Conservation (phyloP, 495 filamentous ascomycete genomes). For the Cairneyella variabilis region DNA sequence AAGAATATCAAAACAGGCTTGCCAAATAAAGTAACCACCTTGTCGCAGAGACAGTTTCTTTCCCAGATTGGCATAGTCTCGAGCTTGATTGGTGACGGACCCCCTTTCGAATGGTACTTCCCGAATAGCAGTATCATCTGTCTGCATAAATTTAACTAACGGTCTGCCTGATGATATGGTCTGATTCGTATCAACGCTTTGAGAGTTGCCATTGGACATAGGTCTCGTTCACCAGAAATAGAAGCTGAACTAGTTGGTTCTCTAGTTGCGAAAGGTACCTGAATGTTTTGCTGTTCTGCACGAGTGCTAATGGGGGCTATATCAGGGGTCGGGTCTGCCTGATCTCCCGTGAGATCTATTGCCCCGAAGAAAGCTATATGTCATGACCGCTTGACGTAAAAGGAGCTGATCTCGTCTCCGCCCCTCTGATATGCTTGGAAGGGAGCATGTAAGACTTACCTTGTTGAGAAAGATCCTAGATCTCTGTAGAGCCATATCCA, state of each 20-base stretch:
- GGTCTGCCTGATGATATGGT: background rate
- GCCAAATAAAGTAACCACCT: conserved; percentile 8
- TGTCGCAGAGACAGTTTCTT: conserved; percentile 4
- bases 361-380: conserved; percentile 17
- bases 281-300: background rate
- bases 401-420: conserved; percentile 20
- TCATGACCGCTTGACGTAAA: conserved; percentile 16
- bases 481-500: conserved; percentile 7
- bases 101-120: conserved; percentile 11
- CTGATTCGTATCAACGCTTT: background rate
- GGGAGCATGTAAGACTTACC: conserved; percentile 17
- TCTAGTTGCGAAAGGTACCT: background rate
- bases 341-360: background rate
- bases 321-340: background rate
- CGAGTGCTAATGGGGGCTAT: background rate
- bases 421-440: conserved; percentile 2
- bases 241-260: background rate
- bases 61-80: conserved; percentile 11
- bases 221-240: background rate
- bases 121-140: conserved; percentile 1
- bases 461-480: conserved; percentile 15
- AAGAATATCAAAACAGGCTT: conserved; percentile 15
- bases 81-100: conserved; percentile 8
- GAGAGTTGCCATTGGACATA: background rate
- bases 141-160: conserved; percentile 11